Conservation (phyloP, 805 yeast species). For the Blastobotrys mokoenaii region DNA sequence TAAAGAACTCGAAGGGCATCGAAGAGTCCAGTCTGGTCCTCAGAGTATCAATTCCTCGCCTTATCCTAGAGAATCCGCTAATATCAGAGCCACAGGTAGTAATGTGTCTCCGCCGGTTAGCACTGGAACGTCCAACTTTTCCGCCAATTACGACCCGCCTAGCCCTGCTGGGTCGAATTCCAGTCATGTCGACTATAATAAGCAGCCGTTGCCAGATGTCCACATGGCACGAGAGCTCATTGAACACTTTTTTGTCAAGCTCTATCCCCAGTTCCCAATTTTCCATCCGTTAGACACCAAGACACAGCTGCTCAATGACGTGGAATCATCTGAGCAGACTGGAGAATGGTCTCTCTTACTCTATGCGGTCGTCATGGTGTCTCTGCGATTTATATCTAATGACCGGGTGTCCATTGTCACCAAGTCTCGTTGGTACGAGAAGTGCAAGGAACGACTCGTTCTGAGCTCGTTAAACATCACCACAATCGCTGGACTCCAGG, state of each 20-base stretch:
- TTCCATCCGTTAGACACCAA: conserved; percentile 36
- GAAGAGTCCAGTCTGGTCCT: conserved; percentile 2
- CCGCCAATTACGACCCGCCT: no score
- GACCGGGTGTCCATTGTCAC: conserved; percentile 6
- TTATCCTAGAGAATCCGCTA: no score
- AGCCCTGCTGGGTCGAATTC: background rate
- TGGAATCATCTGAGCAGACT: background rate
- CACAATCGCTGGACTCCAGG: conserved; percentile 19
- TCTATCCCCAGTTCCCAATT: conserved; percentile 79
- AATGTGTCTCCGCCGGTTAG: no score
- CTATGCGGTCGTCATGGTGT: conserved; percentile 17
- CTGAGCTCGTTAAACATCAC: conserved; percentile 17
- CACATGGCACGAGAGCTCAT: conserved; percentile 33
- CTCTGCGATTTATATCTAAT: conserved; percentile 16
- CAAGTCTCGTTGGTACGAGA: conserved; percentile 10
- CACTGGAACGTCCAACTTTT: no score
- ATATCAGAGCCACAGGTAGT: no score
- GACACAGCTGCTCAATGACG: conserved; percentile 1
- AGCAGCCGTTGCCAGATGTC: conserved; percentile 7
- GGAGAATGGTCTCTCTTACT: conserved; percentile 11
- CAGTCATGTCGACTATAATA: background rate
- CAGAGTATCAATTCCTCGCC: background rate
- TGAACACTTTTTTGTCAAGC: conserved; percentile 63
- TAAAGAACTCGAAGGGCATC: background rate
- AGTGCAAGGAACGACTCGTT: conserved; percentile 17